These are phyloP conservation scores for Pleurotus citrinopileatus DNA, from an alignment of 768 basidiomycete genomes.

Conservation along the genomic window DNA sequence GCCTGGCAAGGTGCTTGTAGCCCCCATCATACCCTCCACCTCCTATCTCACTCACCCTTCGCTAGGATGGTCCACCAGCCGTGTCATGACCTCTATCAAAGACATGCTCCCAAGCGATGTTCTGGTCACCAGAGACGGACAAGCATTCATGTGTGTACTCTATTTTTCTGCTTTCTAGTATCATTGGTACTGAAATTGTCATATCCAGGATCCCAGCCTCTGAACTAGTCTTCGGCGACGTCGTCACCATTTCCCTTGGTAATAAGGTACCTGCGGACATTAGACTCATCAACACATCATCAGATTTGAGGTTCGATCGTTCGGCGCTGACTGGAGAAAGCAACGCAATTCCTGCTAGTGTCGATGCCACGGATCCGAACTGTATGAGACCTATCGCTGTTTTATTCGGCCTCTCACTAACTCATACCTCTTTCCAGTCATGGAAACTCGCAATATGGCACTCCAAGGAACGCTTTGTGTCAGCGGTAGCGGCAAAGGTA, in stretches of 20 bases:
- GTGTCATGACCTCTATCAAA: conserved; percentile 62
- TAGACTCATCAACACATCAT: conserved; percentile 54
- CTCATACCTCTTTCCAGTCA: conserved; percentile 18
- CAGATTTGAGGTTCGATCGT: conserved; percentile 60
- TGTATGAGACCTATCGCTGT: conserved; percentile 18
- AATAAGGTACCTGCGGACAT: conserved; percentile 72
- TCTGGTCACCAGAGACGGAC: conserved; percentile 54
- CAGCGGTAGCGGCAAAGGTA: conserved; percentile 44
- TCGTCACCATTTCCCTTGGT: conserved; percentile 61
- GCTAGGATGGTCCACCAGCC: conserved; percentile 49
- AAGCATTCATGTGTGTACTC: conserved; percentile 22
- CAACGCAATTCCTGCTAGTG: conserved; percentile 24
- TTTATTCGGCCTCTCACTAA: conserved; percentile 6
- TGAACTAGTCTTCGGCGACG: conserved; percentile 65
- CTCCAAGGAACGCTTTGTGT: conserved; percentile 54
- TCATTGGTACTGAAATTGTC: conserved; percentile 16
- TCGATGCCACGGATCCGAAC: conserved; percentile 33
- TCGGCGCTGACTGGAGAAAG: conserved; percentile 67
- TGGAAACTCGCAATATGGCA: conserved; percentile 55
- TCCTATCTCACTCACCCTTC: neutral
- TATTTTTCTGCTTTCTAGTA: neutral
- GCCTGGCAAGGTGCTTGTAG: conserved; percentile 40
- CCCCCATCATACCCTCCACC: neutral
- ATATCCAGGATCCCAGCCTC: conserved; percentile 50
- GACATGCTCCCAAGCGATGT: conserved; percentile 66